A percentile compares a stretch with the other conserved stretches of the same genome.
Evolutionary conservation across 768 basidiomycete species (phyloP).

Genomic region (Collybia mongolica): DNA sequence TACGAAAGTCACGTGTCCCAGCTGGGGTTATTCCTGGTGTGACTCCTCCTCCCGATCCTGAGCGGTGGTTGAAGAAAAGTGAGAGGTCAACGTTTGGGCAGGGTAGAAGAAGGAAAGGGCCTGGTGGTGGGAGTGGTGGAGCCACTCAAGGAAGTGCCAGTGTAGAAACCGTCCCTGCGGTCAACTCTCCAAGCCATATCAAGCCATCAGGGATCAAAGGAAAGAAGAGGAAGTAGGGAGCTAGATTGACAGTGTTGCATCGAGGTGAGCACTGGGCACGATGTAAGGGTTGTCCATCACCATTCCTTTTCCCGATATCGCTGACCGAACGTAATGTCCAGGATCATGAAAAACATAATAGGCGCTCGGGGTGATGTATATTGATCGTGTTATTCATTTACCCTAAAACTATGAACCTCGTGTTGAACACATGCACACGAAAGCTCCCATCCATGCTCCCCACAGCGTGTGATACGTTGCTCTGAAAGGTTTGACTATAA

Average conservation of each 20-base stretch:
- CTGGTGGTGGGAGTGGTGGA: slow-evolving; percentile 47
- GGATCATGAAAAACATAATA: neutral
- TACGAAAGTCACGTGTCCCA: slow-evolving; percentile 68
- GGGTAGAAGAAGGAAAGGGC: slow-evolving; percentile 52
- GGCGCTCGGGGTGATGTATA: slow-evolving; percentile 5
- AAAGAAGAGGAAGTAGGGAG: slow-evolving; percentile 50
- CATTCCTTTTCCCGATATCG: slow-evolving; percentile 1
- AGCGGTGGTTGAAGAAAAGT: slow-evolving; percentile 87
- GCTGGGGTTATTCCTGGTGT: slow-evolving; percentile 75
- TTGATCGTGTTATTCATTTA: slow-evolving; percentile 5
- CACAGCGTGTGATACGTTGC: no score
- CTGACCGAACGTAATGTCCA: slow-evolving; percentile 4
- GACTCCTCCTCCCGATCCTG: slow-evolving; percentile 82
- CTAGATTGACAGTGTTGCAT: neutral
- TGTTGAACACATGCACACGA: slow-evolving; percentile 5
- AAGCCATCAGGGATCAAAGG: slow-evolving; percentile 51
- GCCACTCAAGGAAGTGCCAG: slow-evolving; percentile 68
- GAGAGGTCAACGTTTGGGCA: slow-evolving; percentile 63
- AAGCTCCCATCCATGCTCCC: neutral
- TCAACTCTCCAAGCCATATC: slow-evolving; percentile 27
- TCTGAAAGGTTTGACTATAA: no score
- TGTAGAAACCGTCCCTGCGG: slow-evolving; percentile 29
- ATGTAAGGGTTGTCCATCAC: neutral
- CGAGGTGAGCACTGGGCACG: neutral
- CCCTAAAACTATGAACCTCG: slow-evolving; percentile 6